Percentiles rank a stretch among this genome's conserved stretches.
These are phyloP conservation scores for Aspergillus aculeatinus DNA, from an alignment of 2,329 filamentous ascomycete genomes.

Conservation along the genomic window DNA sequence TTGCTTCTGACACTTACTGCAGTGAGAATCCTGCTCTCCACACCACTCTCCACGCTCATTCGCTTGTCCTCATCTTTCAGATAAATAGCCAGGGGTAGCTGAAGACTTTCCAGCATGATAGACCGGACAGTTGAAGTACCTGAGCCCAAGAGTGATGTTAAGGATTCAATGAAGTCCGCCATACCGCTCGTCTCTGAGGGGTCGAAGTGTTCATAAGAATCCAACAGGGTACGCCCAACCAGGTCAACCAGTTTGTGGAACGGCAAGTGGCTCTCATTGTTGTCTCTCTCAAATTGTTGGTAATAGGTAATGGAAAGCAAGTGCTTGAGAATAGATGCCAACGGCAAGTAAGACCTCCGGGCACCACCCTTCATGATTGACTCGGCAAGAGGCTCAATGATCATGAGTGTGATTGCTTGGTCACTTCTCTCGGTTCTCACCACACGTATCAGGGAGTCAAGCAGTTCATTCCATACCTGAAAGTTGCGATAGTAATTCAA, in stretches of 20 bases:
- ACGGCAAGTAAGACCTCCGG: constrained; percentile 36
- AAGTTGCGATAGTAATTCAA: constrained; percentile 30
- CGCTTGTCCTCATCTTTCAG: constrained; percentile 33
- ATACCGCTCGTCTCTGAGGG: constrained; percentile 41
- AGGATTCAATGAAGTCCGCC: constrained; percentile 53
- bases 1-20: constrained; percentile 33
- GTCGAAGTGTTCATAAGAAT: constrained; percentile 53
- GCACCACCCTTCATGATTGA: constrained; percentile 39
- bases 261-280: neutral
- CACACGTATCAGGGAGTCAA: constrained; percentile 56
- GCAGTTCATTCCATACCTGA: constrained; percentile 52
- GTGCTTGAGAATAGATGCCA: constrained; percentile 32
- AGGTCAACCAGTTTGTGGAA: constrained; percentile 63
- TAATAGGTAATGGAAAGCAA: constrained; percentile 37
- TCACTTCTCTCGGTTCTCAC: constrained; percentile 66
- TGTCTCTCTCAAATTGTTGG: constrained; percentile 11
- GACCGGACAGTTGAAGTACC: constrained; percentile 54
- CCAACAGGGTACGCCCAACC: constrained; percentile 53
- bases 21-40: constrained; percentile 33
- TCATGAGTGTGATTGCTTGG: constrained; percentile 62
- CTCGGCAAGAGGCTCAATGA: constrained; percentile 71
- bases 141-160: constrained; percentile 54
- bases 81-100: constrained; percentile 45
- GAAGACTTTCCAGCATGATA: constrained; percentile 59
- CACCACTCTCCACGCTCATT: constrained; percentile 27